Conservation (phyloP, 208 protist genomes). For the Acanthamoeba sp. region DNA sequence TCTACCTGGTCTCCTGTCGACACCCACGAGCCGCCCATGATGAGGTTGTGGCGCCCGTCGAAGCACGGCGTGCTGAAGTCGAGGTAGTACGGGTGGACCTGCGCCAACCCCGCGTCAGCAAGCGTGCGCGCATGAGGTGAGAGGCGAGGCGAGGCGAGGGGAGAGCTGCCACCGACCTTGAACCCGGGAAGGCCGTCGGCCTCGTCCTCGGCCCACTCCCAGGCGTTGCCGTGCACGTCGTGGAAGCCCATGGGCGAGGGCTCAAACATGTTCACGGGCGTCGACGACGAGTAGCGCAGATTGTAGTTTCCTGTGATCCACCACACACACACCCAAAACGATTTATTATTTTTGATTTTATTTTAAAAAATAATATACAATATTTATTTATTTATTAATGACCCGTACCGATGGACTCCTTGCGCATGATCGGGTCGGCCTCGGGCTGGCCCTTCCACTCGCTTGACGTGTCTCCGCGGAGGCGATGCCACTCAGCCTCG, state of each 20-base stretch:
- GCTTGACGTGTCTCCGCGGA: constrained; percentile 92
- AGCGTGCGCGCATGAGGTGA: no score
- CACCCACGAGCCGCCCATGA: constrained; percentile 96
- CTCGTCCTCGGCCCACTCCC: constrained; percentile 95
- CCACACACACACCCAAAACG: background rate
- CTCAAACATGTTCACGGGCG: constrained; percentile 18
- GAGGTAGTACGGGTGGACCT: constrained; percentile 95
- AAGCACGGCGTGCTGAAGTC: constrained; percentile 97
- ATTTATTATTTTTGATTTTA: no score
- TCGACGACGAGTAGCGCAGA: background rate
- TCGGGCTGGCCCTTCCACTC: constrained; percentile 92
- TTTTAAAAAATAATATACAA: no score
- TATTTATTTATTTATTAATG: no score
- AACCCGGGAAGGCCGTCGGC: constrained; percentile 95
- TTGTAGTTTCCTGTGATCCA: background rate
- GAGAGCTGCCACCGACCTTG: no score
- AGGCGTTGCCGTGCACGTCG: constrained; percentile 96
- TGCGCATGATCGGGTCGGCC: constrained; percentile 88
- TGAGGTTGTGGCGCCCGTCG: constrained; percentile 95
- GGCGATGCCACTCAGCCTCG: constrained; percentile 63
- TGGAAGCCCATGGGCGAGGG: constrained; percentile 85
- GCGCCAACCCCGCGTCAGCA: no score
- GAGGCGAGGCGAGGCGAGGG: no score
- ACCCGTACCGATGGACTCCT: constrained; percentile 6
- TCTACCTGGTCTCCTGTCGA: constrained; percentile 96